Conservation (phyloP, 768 basidiomycete species). For the Pholiota molesta region DNA sequence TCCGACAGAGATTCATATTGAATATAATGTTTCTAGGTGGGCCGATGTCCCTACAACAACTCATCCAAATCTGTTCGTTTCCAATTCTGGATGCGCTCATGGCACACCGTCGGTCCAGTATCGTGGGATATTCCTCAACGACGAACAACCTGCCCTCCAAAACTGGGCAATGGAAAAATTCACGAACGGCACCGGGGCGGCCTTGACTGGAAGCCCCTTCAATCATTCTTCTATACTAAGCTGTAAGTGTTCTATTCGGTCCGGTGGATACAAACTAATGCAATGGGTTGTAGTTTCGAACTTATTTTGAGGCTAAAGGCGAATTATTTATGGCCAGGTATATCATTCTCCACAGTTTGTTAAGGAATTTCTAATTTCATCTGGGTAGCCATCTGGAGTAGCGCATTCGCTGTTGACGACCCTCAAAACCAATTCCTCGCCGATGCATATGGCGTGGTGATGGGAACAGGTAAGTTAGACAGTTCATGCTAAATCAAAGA, state of each 20-base stretch:
- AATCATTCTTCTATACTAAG: conserved; percentile 63
- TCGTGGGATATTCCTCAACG: conserved; percentile 75
- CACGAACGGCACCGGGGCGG: conserved; percentile 60
- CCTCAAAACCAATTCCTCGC: conserved; percentile 63
- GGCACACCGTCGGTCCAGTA: conserved; percentile 71
- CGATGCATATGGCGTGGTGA: conserved; percentile 66
- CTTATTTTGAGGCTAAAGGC: conserved; percentile 66
- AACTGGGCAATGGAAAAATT: conserved; percentile 75
- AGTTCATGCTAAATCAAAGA: neutral
- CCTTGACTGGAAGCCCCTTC: conserved; percentile 57
- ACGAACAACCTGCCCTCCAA: conserved; percentile 73
- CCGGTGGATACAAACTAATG: neutral
- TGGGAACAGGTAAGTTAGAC: conserved; percentile 56
- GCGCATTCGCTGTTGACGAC: conserved; percentile 63
- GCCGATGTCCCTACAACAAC: conserved; percentile 71
- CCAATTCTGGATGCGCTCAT: conserved; percentile 50
- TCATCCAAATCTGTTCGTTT: conserved; percentile 51
- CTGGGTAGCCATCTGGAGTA: conserved; percentile 43
- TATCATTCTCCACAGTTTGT: conserved; percentile 9
- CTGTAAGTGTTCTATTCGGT: conserved; percentile 36
- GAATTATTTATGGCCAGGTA: conserved; percentile 75
- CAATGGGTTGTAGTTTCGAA: conserved; percentile 52
- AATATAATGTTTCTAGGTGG: conserved; percentile 52
- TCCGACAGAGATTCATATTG: neutral
- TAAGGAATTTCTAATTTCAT: neutral